phyloP scores from a whole-genome alignment of 306 rosid genomes.

The Dryas drummondii region DNA sequence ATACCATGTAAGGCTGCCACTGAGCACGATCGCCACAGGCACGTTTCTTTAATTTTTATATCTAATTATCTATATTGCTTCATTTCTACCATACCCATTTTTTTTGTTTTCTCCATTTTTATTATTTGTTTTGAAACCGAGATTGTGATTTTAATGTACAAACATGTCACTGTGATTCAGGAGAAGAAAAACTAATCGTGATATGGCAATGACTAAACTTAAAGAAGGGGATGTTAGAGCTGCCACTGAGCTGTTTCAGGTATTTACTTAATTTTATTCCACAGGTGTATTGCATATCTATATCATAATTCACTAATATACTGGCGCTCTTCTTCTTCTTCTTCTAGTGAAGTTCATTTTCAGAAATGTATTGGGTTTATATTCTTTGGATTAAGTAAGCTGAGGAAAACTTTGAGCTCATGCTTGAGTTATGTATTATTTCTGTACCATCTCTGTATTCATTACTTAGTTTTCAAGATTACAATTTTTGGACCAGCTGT shows the following conservation, averaged over 20 bases:
- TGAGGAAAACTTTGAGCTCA: not conserved
- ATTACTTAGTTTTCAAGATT: not conserved
- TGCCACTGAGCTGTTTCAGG: conserved; percentile 88
- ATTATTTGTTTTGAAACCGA: not conserved
- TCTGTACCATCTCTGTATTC: not conserved
- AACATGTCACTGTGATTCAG: conserved; percentile 37
- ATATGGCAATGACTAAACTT: conserved; percentile 72
- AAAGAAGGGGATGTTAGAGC: conserved; percentile 73
- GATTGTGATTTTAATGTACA: not conserved
- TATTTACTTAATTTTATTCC: conserved; percentile 11
- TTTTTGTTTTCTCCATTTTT: not conserved
- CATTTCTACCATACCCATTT: not conserved
- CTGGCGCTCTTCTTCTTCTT: not conserved
- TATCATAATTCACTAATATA: not conserved
- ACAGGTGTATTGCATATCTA: not conserved
- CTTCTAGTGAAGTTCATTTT: not conserved
- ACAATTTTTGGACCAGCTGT: not conserved
- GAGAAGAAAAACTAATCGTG: conserved; percentile 53
- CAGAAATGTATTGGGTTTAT: not conserved
- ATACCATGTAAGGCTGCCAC: conserved; percentile 49
- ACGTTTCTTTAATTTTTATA: not conserved
- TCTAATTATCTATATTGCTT: not conserved
- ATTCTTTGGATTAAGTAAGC: not conserved
- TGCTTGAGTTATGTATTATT: not conserved
- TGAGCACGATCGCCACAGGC: conserved; percentile 48